Evolutionary conservation across 306 rosid genomes (phyloP), one percentile per base, ranked within the genome.

Genomic region (Luffa acutangula): DNA sequence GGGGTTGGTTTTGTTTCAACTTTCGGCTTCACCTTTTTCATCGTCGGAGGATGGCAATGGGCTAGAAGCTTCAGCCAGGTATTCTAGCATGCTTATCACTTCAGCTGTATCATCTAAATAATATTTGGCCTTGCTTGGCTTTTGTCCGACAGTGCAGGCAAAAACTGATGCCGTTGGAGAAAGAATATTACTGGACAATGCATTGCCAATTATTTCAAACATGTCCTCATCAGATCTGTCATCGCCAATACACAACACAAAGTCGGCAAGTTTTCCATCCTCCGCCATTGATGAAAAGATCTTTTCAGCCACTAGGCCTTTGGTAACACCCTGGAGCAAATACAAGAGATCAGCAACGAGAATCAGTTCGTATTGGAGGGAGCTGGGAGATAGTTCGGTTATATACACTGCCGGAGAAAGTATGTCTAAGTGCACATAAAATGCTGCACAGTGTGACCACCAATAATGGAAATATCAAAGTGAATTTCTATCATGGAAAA

Each of bases 151-250:
- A 14, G 95, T 92, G 88, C 95, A 92, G 51, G 93, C 90, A 81
- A 85, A 92, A 42, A 90, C 89, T 20, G 91, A 85, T 69, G 88
- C 79, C 63, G 86, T 85, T 64, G 87, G 21, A 52, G 90, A 78
- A 80, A 92, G 91, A 84, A 86, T 77, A 46, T 88, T 88, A 65
- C 87, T 82, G 54, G 89, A 87, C 80, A 79, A 84, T 45, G 88
- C 85, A 77, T 81, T 82, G 15, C 86, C 86, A 60, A 90, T 85
- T 77, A 82, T 84, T 78, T 90, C 97, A 87, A 92, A 92, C 97
- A 92, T 92, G 85, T 92, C 97, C 82, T 92, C 95, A 46, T 92
- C 97, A n/a, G 97, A 92, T 92, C 93, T 90, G 87, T 90, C 97
- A 39, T 92, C 95, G 9, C 97, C 97, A 77, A 92, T 89, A 80